These are phyloP conservation scores for Kodamaea derodonti DNA, from an alignment of 1,139 yeast species.

Conservation along the genomic window DNA sequence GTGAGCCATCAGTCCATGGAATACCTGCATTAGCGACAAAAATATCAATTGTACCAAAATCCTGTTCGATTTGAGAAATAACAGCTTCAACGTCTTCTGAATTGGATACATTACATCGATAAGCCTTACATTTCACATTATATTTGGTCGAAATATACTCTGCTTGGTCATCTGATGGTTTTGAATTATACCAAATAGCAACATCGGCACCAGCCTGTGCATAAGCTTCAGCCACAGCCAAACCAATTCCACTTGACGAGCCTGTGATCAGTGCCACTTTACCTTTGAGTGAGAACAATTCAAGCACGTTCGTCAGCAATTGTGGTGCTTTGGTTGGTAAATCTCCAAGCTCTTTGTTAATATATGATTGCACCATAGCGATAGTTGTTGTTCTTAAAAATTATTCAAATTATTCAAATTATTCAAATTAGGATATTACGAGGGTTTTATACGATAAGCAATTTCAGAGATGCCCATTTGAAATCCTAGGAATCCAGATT, in stretches of 20 bases:
- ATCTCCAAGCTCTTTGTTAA: conserved; percentile 11
- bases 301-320: conserved; percentile 32
- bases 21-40: conserved; percentile 92
- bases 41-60: conserved; percentile 74
- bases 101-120: conserved; percentile 65
- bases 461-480: too few relatives aligned
- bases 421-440: too few relatives aligned
- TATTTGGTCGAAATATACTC: conserved; percentile 54
- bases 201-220: conserved; percentile 92
- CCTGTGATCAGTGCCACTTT: conserved; percentile 89
- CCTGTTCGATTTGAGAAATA: conserved; percentile 56
- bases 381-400: neutral
- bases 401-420: too few relatives aligned
- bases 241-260: conserved; percentile 82
- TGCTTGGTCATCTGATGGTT: conserved; percentile 60
- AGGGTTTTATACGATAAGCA: too few relatives aligned
- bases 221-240: conserved; percentile 77
- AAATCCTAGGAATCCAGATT: too few relatives aligned
- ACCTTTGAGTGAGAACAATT: conserved; percentile 67
- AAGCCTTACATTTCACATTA: conserved; percentile 66
- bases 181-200: conserved; percentile 76
- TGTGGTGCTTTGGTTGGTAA: conserved; percentile 22
- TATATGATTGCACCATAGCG: conserved; percentile 8
- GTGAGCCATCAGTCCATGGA: conserved; percentile 66
- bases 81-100: conserved; percentile 55